These are phyloP conservation scores for Penicillium salamii DNA, from an alignment of 495 filamentous ascomycete genomes.

Conservation along the genomic window DNA sequence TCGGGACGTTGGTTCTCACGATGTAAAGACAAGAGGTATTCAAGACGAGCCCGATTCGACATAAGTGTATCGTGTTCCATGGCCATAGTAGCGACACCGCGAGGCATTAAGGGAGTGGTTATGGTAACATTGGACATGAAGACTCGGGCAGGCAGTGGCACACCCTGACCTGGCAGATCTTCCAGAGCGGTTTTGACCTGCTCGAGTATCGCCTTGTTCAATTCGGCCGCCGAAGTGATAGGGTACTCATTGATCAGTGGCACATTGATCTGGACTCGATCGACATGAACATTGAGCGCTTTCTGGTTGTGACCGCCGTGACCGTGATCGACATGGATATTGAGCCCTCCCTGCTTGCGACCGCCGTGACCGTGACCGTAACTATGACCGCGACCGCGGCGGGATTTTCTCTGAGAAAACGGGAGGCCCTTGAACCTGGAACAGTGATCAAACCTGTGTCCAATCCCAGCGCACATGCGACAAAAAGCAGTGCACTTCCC, in stretches of 20 bases:
- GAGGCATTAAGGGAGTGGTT: background rate
- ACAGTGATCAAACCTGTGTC: background rate
- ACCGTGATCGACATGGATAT: too few relatives aligned
- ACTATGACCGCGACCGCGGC: too few relatives aligned
- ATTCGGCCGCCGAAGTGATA: background rate
- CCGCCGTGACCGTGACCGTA: too few relatives aligned
- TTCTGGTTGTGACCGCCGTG: background rate
- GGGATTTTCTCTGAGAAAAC: background rate
- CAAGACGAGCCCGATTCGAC: too few relatives aligned
- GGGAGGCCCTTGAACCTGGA: background rate
- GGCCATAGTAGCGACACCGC: too few relatives aligned
- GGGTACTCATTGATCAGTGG: background rate
- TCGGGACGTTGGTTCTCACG: too few relatives aligned
- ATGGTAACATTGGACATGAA: background rate
- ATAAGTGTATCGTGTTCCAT: too few relatives aligned
- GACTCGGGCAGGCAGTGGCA: background rate
- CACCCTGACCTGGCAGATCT: background rate
- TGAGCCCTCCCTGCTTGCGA: too few relatives aligned
- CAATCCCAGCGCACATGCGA: background rate
- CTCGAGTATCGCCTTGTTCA: background rate
- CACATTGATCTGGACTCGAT: background rate
- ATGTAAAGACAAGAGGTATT: too few relatives aligned
- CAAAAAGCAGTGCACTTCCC: background rate
- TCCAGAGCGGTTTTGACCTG: background rate
- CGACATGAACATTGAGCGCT: background rate